Evolutionary conservation across 306 rosid species (phyloP), one percentile per base, ranked within the genome.

Genomic region (Gastrolobium villosum): DNA sequence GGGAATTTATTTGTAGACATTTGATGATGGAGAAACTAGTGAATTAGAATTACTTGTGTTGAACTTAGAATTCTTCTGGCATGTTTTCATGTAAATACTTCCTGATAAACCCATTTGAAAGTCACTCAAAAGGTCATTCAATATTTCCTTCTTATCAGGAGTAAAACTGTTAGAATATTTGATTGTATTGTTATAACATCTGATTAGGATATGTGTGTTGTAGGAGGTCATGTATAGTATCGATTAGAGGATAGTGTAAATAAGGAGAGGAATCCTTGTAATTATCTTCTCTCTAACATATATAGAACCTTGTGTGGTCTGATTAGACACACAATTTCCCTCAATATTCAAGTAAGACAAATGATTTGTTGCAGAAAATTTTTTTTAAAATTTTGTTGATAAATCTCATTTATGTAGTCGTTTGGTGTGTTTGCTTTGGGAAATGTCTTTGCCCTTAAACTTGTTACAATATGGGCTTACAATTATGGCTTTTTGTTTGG

Each of bases 361-460:
- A 30, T 15, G 49, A 48, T 32, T 57, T 70, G 53, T n/a, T 44
- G 69, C 57, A 74, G 32, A 45, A 20, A 20, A n/a, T n/a, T n/a
- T n/a, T n/a, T n/a, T n/a, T n/a, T 79, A 68, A 41, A 34, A n/a
- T 78, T 70, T 70, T 57, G 64, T 37, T 36, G 55, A 69, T 31
- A 36, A 10, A n/a, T 70, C 72, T 32, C 30, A 15, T 28, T 26
- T 26, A 37, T 43, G 14, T 55, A 59, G 83, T 70, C 46, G 46
- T 60, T 49, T 70, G 72, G 77, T n/a, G 83, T 60, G 56, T 70
- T 70, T 70, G 65, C 56, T 61, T 28, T 28, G 28, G 68, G 30
- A 60, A 59, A 28, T 70, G 65, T 48, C 65, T 54, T 70, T 31
- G 64, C 44, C 32, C 48, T 35, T 79, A 31, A 45, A 70, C 77